Percentiles rank a stretch among this genome's conserved stretches.
phyloP scores from a whole-genome alignment of 306 rosid genomes.

The Oxytropis ochrocephala region DNA sequence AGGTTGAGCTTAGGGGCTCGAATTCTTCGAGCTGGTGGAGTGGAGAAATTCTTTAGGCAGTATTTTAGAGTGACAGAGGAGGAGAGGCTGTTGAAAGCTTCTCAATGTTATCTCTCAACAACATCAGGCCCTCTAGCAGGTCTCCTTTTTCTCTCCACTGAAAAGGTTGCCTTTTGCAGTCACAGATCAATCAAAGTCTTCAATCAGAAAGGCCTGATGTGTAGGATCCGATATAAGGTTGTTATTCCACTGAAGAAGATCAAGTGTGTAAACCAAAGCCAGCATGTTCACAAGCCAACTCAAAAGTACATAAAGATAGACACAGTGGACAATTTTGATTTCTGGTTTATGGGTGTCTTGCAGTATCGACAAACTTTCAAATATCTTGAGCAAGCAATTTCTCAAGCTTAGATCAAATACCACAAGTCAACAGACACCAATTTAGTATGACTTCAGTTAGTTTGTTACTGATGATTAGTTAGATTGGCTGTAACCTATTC shows the following conservation, averaged over 20 bases:
- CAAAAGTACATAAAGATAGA: conserved; percentile 29
- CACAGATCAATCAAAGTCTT: conserved; percentile 51
- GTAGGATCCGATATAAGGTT: conserved; percentile 31
- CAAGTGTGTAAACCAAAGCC: conserved; percentile 29
- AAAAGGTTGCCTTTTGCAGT: conserved; percentile 75
- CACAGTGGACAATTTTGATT: conserved; percentile 28
- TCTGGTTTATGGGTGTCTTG: conserved; percentile 26
- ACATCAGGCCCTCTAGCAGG: conserved; percentile 80
- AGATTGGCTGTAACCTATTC: no score
- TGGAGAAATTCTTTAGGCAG: conserved; percentile 45
- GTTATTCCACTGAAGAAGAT: conserved; percentile 22
- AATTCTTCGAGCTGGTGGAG: conserved; percentile 56
- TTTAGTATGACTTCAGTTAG: no score
- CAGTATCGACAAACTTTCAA: conserved; percentile 19
- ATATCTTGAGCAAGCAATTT: conserved; percentile 21
- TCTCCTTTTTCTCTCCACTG: conserved; percentile 66
- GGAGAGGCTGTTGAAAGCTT: conserved; percentile 56
- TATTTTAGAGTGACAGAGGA: conserved; percentile 42
- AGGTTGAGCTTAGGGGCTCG: conserved; percentile 65
- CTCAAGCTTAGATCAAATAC: conserved; percentile 6
- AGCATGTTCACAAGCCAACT: conserved; percentile 26
- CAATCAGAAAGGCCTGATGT: conserved; percentile 36
- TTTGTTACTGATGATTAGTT: no score
- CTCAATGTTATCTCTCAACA: conserved; percentile 65
- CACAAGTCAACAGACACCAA: not conserved